Evolutionary conservation across 2,329 filamentous ascomycete genomes (phyloP).

Genomic region (Ciborinia camelliae): DNA sequence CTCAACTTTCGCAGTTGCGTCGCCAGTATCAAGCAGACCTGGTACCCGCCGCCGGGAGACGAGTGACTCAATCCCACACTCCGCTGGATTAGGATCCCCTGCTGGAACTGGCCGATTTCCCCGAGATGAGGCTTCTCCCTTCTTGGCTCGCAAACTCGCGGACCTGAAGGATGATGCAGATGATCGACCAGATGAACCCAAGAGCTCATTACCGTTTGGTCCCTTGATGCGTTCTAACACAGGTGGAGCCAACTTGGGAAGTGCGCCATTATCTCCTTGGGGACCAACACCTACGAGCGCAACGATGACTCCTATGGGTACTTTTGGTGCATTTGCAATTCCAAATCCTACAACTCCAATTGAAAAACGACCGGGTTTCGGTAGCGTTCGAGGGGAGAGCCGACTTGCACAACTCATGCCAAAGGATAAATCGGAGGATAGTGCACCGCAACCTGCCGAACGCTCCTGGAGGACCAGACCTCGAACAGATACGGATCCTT

Average conservation of each 20-base stretch:
- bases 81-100: slow-evolving; percentile 54
- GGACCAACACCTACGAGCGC: slow-evolving; percentile 49
- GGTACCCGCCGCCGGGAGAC: slow-evolving; percentile 81
- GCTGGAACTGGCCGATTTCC: slow-evolving; percentile 55
- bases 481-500: slow-evolving; percentile 72
- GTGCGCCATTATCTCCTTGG: slow-evolving; percentile 48
- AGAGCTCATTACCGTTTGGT: slow-evolving; percentile 42
- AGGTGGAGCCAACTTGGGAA: slow-evolving; percentile 43
- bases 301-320: slow-evolving; percentile 70
- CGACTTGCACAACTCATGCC: slow-evolving; percentile 81
- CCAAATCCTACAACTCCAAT: slow-evolving; percentile 52
- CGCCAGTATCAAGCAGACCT: slow-evolving; percentile 70
- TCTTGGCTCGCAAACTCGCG: slow-evolving; percentile 51
- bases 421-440: slow-evolving; percentile 70
- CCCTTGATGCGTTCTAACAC: slow-evolving; percentile 55
- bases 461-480: slow-evolving; percentile 59
- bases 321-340: slow-evolving; percentile 88
- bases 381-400: slow-evolving; percentile 69
- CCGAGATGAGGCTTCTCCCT: slow-evolving; percentile 60
- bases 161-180: slow-evolving; percentile 52
- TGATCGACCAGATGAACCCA: slow-evolving; percentile 51
- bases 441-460: slow-evolving; percentile 49
- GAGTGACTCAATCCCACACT: slow-evolving; percentile 58
- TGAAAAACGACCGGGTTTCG: slow-evolving; percentile 70
- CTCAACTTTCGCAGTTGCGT: slow-evolving; percentile 65